Evolutionary conservation across 371 early-diverging fungal species (phyloP), one percentile per base, ranked within the genome.

Genomic region (Mucor racemosus): DNA sequence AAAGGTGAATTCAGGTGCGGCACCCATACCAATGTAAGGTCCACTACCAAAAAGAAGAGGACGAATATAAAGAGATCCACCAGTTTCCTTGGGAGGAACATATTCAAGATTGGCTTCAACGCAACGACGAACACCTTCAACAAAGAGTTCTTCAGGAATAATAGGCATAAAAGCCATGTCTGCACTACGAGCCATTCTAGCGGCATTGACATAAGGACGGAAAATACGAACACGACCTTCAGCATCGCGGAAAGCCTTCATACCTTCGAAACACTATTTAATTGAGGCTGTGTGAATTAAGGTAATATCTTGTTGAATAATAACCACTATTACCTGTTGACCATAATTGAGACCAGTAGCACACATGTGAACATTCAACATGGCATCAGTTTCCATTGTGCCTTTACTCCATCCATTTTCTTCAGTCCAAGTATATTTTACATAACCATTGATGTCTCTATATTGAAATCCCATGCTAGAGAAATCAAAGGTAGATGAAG

Each of bases 201-300:
- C 77, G 3, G 90, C 91, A 75, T 94, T 94, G 8, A 78, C 80
- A 46, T 89, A 81, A 38, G 92, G 91, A 53, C 94, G 84, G 82
- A 94, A 94, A 53, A 91, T 77, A 60, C 92, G 88, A 44, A 92
- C 81, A 71, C 87, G 87, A 17, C 90, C 90, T 68, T 92, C 86
- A 55, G 80, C 84, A 80, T 86, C 85, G 21, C 90, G 80, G 86
- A 90, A 94, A 5, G 94, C 92, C 75, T 94, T 94, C 69, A 94
- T 71, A 31, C 94, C 94, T 80, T 94, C 94, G 70, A 94, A 94
- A 71, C 89, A 88, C 86, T 88, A 21, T 26, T 11, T 42, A 0
- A 44, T 17, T 44, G 5, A 44, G 15, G 7, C 15, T 2, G 7
- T n/a, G 42, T 15, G 3, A 17, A n/a, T 44, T n/a, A 8, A 44